phyloP scores from a whole-genome alignment of 768 basidiomycete species.

The Cystofilobasidium bisporidii region DNA sequence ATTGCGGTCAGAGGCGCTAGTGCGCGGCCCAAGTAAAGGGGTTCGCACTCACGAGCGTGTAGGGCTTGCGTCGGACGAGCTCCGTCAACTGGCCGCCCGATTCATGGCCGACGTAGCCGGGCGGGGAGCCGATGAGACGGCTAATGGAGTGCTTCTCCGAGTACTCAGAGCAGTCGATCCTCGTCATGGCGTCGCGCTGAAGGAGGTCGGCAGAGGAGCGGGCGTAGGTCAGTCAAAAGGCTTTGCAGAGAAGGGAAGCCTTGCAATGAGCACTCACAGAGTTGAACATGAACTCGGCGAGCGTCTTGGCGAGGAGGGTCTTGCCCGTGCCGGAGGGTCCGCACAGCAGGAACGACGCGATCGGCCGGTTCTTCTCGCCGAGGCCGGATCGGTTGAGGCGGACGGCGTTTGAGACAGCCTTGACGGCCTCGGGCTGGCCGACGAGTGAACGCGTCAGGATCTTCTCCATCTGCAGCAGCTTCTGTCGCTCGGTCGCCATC shows the following conservation, averaged over 20 bases:
- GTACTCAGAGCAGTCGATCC: slow-evolving; percentile 29
- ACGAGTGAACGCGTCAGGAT: slow-evolving; percentile 34
- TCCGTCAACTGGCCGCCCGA: slow-evolving; percentile 41
- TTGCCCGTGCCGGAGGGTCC: slow-evolving; percentile 42
- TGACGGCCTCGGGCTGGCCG: slow-evolving; percentile 35
- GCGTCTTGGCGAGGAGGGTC: slow-evolving; percentile 40
- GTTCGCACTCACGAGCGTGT: slow-evolving; percentile 17
- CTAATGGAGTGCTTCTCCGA: slow-evolving; percentile 38
- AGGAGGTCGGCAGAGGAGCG: neutral
- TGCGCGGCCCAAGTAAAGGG: neutral
- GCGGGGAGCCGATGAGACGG: slow-evolving; percentile 38
- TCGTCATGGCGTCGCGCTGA: slow-evolving; percentile 38
- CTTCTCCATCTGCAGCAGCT: slow-evolving; percentile 40
- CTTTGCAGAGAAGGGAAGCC: no score
- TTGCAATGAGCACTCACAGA: slow-evolving; percentile 22
- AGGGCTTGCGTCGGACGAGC: slow-evolving; percentile 39
- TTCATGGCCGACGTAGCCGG: slow-evolving; percentile 41
- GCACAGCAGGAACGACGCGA: slow-evolving; percentile 40
- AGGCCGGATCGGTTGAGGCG: slow-evolving; percentile 40
- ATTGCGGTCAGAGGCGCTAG: no score
- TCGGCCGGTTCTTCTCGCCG: slow-evolving; percentile 39
- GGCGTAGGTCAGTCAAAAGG: neutral
- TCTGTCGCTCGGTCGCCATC: slow-evolving; percentile 27
- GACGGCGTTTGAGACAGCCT: slow-evolving; percentile 41
- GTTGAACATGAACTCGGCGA: slow-evolving; percentile 42